Conservation (phyloP, 306 rosid species). For the Medicago arabica region DNA sequence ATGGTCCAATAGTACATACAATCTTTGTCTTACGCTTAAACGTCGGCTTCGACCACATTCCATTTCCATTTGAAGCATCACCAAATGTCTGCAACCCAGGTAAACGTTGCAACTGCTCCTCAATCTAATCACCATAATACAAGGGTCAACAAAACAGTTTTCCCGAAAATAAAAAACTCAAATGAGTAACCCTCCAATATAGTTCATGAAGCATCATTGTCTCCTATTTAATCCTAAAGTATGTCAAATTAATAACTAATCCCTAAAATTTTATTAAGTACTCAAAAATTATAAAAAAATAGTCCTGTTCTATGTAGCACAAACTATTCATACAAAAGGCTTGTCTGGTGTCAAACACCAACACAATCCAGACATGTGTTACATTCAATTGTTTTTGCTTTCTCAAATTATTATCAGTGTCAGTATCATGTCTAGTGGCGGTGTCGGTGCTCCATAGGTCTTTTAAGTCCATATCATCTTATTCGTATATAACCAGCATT, state of each 20-base stretch:
- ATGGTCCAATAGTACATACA: constrained; percentile 93
- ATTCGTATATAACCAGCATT: neutral
- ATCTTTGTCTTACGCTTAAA: constrained; percentile 90
- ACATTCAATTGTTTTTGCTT: neutral
- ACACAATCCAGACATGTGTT: neutral
- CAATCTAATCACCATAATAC: constrained; percentile 51
- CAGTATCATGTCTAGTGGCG: neutral
- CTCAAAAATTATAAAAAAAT: neutral
- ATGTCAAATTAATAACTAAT: neutral
- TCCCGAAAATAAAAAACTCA: neutral
- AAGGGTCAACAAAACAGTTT: constrained; percentile 33
- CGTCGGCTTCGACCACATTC: constrained; percentile 82
- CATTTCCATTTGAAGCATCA: constrained; percentile 59
- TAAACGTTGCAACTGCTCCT: constrained; percentile 60
- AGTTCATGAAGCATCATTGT: neutral
- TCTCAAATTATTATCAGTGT: neutral
- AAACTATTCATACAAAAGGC: neutral
- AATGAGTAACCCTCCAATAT: neutral
- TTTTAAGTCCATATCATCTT: neutral
- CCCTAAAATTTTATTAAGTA: neutral
- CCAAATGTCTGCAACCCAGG: constrained; percentile 57
- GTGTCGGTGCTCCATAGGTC: neutral
- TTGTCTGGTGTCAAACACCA: too few species aligned
- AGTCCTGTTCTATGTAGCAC: neutral
- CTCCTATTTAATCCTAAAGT: neutral